These are phyloP conservation scores for Aethionema arabicum DNA, from an alignment of 345 rosid species.

Conservation along the genomic window DNA sequence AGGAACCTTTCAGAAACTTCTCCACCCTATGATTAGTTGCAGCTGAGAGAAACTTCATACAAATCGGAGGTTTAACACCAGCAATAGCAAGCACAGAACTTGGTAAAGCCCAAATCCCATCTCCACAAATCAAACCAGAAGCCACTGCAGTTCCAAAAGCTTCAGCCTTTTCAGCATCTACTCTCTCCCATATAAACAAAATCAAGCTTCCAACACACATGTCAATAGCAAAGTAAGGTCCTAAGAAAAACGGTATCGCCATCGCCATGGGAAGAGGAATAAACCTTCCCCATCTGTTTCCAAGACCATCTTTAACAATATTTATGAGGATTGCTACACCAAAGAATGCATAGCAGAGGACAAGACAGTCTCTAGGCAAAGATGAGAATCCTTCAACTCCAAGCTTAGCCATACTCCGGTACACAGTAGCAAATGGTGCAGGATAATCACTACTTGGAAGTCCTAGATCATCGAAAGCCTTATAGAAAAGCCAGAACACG, in stretches of 20 bases:
- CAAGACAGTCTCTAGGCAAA: constrained; percentile 72
- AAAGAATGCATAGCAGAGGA: constrained; percentile 55
- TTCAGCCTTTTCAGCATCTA: constrained; percentile 52
- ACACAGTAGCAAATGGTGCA: constrained; percentile 68
- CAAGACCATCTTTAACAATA: constrained; percentile 33
- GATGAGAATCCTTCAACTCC: constrained; percentile 67
- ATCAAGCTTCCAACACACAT: constrained; percentile 90
- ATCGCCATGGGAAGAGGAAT: constrained; percentile 92
- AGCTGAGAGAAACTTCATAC: constrained; percentile 88
- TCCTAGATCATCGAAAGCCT: constrained; percentile 68
- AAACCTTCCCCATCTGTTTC: constrained; percentile 44
- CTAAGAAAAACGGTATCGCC: constrained; percentile 95
- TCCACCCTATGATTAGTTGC: constrained; percentile 55
- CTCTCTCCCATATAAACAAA: constrained; percentile 61
- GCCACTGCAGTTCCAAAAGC: constrained; percentile 72
- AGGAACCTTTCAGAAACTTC: constrained; percentile 36
- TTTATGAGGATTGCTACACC: constrained; percentile 47
- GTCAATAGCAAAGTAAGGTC: constrained; percentile 79
- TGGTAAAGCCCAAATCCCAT: constrained; percentile 86
- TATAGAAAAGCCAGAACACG: constrained; percentile 83
- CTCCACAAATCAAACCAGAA: constrained; percentile 88
- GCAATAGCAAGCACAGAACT: constrained; percentile 77
- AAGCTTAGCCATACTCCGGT: constrained; percentile 75
- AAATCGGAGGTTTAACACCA: constrained; percentile 65
- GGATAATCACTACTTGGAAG: constrained; percentile 66